phyloP scores from a whole-genome alignment of 148 eudicot genomes.

The Suaeda aralocaspica region DNA sequence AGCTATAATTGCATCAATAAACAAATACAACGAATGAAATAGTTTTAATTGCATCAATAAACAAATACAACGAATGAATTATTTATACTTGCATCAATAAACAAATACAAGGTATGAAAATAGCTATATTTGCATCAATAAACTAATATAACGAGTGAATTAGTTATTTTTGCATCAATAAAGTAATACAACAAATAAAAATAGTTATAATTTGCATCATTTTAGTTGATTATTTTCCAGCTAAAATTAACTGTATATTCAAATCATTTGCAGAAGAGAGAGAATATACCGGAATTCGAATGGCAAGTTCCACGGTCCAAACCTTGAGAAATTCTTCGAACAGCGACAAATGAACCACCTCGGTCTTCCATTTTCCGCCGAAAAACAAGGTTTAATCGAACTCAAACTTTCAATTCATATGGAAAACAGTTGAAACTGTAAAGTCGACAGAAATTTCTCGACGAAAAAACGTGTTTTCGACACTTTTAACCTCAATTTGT shows the following conservation, averaged over 20 bases:
- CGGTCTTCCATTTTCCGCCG: constrained; percentile 65
- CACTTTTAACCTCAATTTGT: neutral
- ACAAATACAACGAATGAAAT: neutral
- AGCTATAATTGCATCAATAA: constrained; percentile 18
- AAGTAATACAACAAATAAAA: too few species aligned
- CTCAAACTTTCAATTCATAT: constrained; percentile 11
- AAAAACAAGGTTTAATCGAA: constrained; percentile 6
- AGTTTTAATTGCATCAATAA: constrained; percentile 19
- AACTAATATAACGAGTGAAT: too few species aligned
- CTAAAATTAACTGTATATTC: neutral
- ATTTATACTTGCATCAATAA: constrained; percentile 19
- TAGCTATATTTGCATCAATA: constrained; percentile 16
- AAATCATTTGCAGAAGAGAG: neutral
- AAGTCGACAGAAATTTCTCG: neutral
- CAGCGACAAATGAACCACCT: constrained; percentile 94
- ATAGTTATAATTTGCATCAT: constrained; percentile 29
- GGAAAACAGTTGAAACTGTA: neutral
- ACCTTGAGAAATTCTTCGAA: constrained; percentile 74
- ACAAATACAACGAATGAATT: constrained; percentile 1
- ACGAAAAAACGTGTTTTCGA: neutral
- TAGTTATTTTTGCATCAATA: too few species aligned
- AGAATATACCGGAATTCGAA: constrained; percentile 73
- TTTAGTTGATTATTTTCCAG: constrained; percentile 31
- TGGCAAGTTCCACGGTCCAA: constrained; percentile 72
- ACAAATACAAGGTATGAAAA: neutral